Evolutionary conservation across 441 rosid genomes (phyloP).

Genomic region (Viola pubescens): DNA sequence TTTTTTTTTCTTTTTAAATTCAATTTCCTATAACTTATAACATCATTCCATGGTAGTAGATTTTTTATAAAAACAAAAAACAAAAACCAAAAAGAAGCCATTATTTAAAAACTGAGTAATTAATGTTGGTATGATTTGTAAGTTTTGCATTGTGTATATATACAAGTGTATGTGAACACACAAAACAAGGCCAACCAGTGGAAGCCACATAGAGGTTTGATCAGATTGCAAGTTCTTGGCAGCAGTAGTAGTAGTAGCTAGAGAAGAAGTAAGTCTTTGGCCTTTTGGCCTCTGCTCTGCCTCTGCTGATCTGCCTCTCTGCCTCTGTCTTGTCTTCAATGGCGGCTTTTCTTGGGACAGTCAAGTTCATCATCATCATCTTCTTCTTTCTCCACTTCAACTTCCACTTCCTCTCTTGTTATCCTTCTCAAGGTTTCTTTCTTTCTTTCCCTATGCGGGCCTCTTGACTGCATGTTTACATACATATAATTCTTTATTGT

Average conservation of each 20-base stretch:
- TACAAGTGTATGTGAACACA: slow-evolving; percentile 26
- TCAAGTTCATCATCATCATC: slow-evolving; percentile 20
- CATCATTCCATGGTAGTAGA: too few species aligned
- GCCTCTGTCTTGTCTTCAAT: slow-evolving; percentile 34
- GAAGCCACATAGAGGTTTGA: slow-evolving; percentile 39
- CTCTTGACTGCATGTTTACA: slow-evolving; percentile 4
- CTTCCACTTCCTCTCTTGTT: slow-evolving; percentile 25
- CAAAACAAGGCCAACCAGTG: slow-evolving; percentile 58
- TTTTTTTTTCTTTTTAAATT: too few species aligned
- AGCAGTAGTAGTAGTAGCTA: too few species aligned
- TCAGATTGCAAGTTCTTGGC: background rate
- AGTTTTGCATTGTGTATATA: slow-evolving; percentile 9
- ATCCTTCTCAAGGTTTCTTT: slow-evolving; percentile 43
- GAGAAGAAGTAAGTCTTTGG: too few species aligned
- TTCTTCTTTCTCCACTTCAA: slow-evolving; percentile 20
- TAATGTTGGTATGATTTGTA: background rate
- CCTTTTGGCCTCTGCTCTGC: too few species aligned
- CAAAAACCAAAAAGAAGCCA: too few species aligned
- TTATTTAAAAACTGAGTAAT: too few species aligned
- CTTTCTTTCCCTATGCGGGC: slow-evolving; percentile 12
- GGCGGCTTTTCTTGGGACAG: slow-evolving; percentile 45
- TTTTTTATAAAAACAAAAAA: too few species aligned
- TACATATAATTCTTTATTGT: background rate
- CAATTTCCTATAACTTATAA: too few species aligned
- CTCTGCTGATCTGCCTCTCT: slow-evolving; percentile 17